Percentiles rank a stretch among this genome's conserved stretches.
These are phyloP conservation scores for Gonapodya prolifera DNA, from an alignment of 192 early-diverging fungal genomes.

Conservation along the genomic window DNA sequence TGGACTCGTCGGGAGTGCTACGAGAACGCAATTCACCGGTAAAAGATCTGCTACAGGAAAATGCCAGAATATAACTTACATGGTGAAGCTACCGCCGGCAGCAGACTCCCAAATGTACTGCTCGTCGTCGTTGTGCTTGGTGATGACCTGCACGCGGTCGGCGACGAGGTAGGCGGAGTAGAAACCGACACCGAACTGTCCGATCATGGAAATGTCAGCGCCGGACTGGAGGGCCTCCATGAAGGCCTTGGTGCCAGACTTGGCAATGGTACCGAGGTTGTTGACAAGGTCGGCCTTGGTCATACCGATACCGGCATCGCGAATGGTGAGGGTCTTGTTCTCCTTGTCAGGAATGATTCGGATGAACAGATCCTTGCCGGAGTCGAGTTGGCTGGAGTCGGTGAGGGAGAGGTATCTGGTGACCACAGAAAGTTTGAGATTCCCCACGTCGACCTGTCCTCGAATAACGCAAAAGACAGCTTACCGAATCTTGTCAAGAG, in stretches of 20 bases:
- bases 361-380: constrained; percentile 89
- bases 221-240: constrained; percentile 95
- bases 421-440: too few relatives aligned
- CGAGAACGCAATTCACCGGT: too few relatives aligned
- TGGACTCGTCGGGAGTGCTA: constrained; percentile 71
- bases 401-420: constrained; percentile 9
- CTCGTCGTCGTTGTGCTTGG: constrained; percentile 95
- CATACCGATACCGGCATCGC: constrained; percentile 46
- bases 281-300: constrained; percentile 70
- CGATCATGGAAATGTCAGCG: constrained; percentile 99
- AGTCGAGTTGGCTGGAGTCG: constrained; percentile 82
- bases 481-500: constrained; percentile 98
- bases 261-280: constrained; percentile 99
- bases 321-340: constrained; percentile 77
- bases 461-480: constrained; percentile 9
- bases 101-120: constrained; percentile 93
- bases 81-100: constrained; percentile 74
- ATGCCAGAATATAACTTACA: constrained; percentile 15
- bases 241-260: constrained; percentile 99
- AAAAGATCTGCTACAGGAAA: constrained; percentile 6
- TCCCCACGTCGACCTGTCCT: background rate
- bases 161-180: constrained; percentile 98
- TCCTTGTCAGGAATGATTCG: constrained; percentile 79
- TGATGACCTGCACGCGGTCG: constrained; percentile 89
- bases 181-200: constrained; percentile 99